phyloP scores from a whole-genome alignment of 768 basidiomycete species.

The Boletus coccyginus region DNA sequence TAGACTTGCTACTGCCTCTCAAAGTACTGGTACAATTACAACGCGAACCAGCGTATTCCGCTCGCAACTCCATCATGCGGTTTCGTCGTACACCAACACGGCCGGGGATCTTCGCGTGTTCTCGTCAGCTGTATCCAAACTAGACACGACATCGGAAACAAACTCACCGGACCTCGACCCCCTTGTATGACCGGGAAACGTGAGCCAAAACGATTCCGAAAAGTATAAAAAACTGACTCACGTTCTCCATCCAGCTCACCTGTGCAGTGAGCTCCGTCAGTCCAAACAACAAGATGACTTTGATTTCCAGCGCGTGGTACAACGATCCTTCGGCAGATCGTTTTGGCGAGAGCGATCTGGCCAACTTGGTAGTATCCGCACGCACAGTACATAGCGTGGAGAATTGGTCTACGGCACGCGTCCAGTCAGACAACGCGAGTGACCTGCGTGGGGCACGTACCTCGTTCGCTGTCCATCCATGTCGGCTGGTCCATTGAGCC shows the following conservation, averaged over 20 bases:
- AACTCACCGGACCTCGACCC: constrained; percentile 36
- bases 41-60: neutral
- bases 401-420: constrained; percentile 27
- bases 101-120: constrained; percentile 25
- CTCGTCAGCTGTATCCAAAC: neutral
- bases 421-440: neutral
- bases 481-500: constrained; percentile 25
- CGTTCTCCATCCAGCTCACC: constrained; percentile 49
- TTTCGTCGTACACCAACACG: constrained; percentile 30
- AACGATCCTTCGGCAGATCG: constrained; percentile 20
- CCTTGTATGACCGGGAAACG: constrained; percentile 22
- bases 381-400: constrained; percentile 34
- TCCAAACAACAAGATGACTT: constrained; percentile 50
- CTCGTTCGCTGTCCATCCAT: constrained; percentile 36
- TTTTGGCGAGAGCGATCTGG: constrained; percentile 20
- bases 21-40: neutral
- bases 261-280: constrained; percentile 52
- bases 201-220: neutral
- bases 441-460: constrained; percentile 9
- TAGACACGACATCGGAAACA: neutral
- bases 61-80: neutral
- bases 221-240: constrained; percentile 31
- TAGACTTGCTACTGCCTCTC: neutral
- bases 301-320: constrained; percentile 30
- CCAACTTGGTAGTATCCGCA: constrained; percentile 33